Evolutionary conservation across 1,139 yeast genomes (phyloP).

Genomic region (Blastobotrys buckinghamii): DNA sequence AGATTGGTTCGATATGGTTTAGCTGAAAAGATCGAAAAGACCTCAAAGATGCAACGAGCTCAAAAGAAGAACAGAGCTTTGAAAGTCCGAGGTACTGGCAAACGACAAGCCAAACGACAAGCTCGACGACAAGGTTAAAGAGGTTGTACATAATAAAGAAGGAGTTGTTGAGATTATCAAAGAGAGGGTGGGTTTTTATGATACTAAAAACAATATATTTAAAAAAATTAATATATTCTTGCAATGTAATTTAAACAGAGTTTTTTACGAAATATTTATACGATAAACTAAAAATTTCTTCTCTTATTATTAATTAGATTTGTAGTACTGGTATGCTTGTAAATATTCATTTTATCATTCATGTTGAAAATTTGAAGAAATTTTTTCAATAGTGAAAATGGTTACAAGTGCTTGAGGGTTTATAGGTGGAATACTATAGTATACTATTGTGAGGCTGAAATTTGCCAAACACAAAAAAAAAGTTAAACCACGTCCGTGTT

Average conservation of each 20-base stretch:
- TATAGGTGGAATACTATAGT: too few relatives aligned
- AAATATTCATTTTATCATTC: too few relatives aligned
- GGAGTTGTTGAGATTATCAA: not conserved
- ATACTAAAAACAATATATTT: not conserved
- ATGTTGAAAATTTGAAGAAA: not conserved
- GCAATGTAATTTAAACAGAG: slow-evolving; percentile 11
- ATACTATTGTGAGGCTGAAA: not conserved
- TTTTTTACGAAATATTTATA: not conserved
- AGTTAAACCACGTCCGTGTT: too few relatives aligned
- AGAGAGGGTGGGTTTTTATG: not conserved
- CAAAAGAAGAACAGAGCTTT: slow-evolving; percentile 99
- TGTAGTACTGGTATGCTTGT: too few relatives aligned
- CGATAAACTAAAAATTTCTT: too few relatives aligned
- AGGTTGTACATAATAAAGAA: not conserved
- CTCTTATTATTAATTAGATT: not conserved
- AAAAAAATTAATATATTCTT: not conserved
- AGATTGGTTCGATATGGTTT: slow-evolving; percentile 99
- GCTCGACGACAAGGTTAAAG: slow-evolving; percentile 9
- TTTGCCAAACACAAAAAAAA: too few relatives aligned
- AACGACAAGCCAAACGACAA: slow-evolving; percentile 73
- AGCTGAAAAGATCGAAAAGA: slow-evolving; percentile 92
- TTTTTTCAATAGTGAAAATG: too few relatives aligned
- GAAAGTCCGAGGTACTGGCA: slow-evolving; percentile 98
- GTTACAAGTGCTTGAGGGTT: too few relatives aligned
- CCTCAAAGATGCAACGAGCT: slow-evolving; percentile 99